Base-by-base conservation (phyloP, 306 rosid genomes). In the Senna tora region DNA sequence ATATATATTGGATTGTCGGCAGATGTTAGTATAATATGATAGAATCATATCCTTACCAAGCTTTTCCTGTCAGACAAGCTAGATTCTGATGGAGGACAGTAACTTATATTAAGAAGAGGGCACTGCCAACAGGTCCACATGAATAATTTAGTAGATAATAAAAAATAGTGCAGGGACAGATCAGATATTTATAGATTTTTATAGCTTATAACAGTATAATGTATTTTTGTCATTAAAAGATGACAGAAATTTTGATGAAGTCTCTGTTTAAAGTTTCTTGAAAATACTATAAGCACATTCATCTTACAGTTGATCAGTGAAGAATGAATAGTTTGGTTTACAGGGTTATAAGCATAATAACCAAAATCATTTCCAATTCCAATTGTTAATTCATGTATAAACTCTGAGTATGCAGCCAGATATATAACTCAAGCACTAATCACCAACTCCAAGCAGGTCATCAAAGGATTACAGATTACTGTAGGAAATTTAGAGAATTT, bases 31-130 rank as follows among this genome's bases (percentile, higher is more conserved):
- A 41, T 70, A 30, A 28, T 76, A 62, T 58, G 54, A 76, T 50
- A 50, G 28, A 65, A 51, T 55, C 34, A 20, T 50, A 41, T 62
- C 58, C 81, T 88, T 71, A 92, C 98, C 94, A 89, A 58, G 76
- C 63, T 73, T 76, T 89, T 92, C 54, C 88, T 85, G 54, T 58
- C 81, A 75, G 46, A 54, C 74, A 92, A 78, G 46, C 68, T 77
- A 63, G 73, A 77, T 86, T 89, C 98, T 73, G 96, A 83, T 9
- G 92, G 73, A 49, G 98, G 98, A 75, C 98, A 92, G 61, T 89
- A 92, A 80, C 96, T 92, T 72, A 92, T 75, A 69, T 89, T 92
- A 45, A 92, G 90, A 85, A 92, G 97, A 72, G 96, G 92, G 59
- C 97, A 92, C 97, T 92, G 89, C 79, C 65, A 82, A 50, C 70